These are phyloP conservation scores for Eutrema yunnanense DNA, from an alignment of 345 rosid species.

Conservation along the genomic window DNA sequence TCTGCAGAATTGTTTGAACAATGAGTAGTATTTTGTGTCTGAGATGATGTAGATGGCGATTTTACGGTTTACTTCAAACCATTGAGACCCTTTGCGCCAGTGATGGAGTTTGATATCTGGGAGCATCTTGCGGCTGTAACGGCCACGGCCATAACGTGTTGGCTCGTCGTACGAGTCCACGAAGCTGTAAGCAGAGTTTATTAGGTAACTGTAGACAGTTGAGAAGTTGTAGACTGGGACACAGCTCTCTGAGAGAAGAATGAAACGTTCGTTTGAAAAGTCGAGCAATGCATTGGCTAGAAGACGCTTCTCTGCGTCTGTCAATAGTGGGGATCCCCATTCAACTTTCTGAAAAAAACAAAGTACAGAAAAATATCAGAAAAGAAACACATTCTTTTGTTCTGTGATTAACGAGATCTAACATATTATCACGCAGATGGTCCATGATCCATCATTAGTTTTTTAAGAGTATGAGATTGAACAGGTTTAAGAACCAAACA, in stretches of 20 bases:
- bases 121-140: constrained; percentile 80
- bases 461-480: background rate
- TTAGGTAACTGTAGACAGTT: constrained; percentile 69
- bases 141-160: constrained; percentile 84
- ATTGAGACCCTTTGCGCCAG: constrained; percentile 94
- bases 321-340: constrained; percentile 70
- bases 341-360: constrained; percentile 47
- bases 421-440: background rate
- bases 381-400: background rate
- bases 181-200: constrained; percentile 62
- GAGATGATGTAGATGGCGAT: constrained; percentile 59
- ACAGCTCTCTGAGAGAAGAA: constrained; percentile 95
- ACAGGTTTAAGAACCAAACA: constrained; percentile 5
- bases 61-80: constrained; percentile 80
- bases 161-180: constrained; percentile 90
- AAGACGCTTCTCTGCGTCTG: constrained; percentile 89
- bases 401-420: background rate
- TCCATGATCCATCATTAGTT: background rate
- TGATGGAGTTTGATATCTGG: constrained; percentile 72
- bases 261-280: constrained; percentile 78
- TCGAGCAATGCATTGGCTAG: constrained; percentile 84
- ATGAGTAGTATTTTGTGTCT: constrained; percentile 57
- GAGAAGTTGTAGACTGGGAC: constrained; percentile 82
- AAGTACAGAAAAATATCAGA: constrained; percentile 9
- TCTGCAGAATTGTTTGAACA: constrained; percentile 67